Conservation (phyloP, 2,329 filamentous ascomycete species). For the Penicillium sclerotiorum region DNA sequence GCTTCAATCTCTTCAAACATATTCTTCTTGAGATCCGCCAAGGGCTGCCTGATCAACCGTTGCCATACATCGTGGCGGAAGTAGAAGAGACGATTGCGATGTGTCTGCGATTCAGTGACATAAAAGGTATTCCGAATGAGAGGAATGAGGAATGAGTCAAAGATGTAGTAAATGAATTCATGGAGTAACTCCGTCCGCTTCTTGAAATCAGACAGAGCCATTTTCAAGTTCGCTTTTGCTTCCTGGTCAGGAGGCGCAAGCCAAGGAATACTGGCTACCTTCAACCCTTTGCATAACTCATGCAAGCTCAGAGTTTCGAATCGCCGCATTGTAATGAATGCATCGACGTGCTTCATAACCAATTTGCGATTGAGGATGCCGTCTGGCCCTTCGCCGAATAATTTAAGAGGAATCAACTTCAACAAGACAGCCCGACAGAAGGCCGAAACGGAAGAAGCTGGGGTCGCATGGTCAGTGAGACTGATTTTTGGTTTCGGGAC, state of each 20-base stretch:
- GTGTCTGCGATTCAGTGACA: slow-evolving; percentile 82
- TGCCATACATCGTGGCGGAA: slow-evolving; percentile 95
- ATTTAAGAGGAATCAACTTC: slow-evolving; percentile 71
- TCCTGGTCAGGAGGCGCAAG: slow-evolving; percentile 57
- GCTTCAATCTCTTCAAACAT: slow-evolving; percentile 79
- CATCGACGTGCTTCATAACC: slow-evolving; percentile 71
- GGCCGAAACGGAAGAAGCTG: slow-evolving; percentile 71
- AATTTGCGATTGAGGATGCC: slow-evolving; percentile 62
- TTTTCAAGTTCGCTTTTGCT: slow-evolving; percentile 45
- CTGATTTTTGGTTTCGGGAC: slow-evolving; percentile 31
- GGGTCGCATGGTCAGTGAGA: slow-evolving; percentile 70
- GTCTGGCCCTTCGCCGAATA: slow-evolving; percentile 67
- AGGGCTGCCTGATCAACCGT: slow-evolving; percentile 70
- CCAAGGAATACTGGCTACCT: slow-evolving; percentile 74
- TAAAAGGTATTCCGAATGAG: slow-evolving; percentile 88
- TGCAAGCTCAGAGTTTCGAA: slow-evolving; percentile 83
- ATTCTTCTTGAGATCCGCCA: slow-evolving; percentile 65
- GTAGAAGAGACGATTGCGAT: slow-evolving; percentile 83
- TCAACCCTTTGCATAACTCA: slow-evolving; percentile 73
- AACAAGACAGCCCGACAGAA: slow-evolving; percentile 79
- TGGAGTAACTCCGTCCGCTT: slow-evolving; percentile 79
- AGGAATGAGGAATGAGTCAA: slow-evolving; percentile 89
- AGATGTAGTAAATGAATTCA: slow-evolving; percentile 88
- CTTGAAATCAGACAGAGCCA: slow-evolving; percentile 69
- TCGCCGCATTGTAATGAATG: slow-evolving; percentile 74